phyloP scores from a whole-genome alignment of 2,329 filamentous ascomycete species.

The Aspergillus sp. region DNA sequence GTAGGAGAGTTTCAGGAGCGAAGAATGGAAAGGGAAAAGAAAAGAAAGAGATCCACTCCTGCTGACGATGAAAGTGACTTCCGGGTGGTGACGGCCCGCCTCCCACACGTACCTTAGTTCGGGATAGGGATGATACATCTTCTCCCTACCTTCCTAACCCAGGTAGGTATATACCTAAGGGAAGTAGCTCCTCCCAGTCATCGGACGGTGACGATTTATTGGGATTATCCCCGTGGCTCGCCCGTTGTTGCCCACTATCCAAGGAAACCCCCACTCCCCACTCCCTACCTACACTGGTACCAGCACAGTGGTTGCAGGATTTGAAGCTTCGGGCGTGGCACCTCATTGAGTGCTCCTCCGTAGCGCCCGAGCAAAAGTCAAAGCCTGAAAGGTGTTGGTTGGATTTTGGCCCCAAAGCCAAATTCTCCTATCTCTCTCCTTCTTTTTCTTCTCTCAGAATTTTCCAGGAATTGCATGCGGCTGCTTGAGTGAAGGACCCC shows the following conservation, averaged over 20 bases:
- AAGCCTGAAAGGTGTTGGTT: not conserved
- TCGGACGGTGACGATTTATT: not conserved
- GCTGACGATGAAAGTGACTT: slow-evolving; percentile 16
- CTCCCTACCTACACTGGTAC: slow-evolving; percentile 4
- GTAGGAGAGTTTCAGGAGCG: not conserved
- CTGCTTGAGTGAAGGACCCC: slow-evolving; percentile 13
- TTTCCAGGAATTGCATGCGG: slow-evolving; percentile 17
- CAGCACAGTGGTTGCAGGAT: slow-evolving; percentile 22
- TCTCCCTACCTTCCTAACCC: not conserved
- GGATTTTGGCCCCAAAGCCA: slow-evolving; percentile 4
- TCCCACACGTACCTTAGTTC: slow-evolving; percentile 15
- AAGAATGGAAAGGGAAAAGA: not conserved
- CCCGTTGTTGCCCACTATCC: slow-evolving; percentile 8
- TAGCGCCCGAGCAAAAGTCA: slow-evolving; percentile 15
- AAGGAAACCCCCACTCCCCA: slow-evolving; percentile 2
- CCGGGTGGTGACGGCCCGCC: slow-evolving; percentile 25
- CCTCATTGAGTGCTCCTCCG: slow-evolving; percentile 11
- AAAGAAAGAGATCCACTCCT: slow-evolving; percentile 2
- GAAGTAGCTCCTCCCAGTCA: too few relatives aligned
- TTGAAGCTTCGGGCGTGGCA: slow-evolving; percentile 15
- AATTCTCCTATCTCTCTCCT: not conserved
- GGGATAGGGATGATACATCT: slow-evolving; percentile 9
- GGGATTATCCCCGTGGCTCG: slow-evolving; percentile 2
- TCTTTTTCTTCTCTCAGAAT: not conserved
- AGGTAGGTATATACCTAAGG: too few relatives aligned